These are phyloP conservation scores for Saturnispora saitoi DNA, from an alignment of 805 yeast genomes.

Conservation along the genomic window DNA sequence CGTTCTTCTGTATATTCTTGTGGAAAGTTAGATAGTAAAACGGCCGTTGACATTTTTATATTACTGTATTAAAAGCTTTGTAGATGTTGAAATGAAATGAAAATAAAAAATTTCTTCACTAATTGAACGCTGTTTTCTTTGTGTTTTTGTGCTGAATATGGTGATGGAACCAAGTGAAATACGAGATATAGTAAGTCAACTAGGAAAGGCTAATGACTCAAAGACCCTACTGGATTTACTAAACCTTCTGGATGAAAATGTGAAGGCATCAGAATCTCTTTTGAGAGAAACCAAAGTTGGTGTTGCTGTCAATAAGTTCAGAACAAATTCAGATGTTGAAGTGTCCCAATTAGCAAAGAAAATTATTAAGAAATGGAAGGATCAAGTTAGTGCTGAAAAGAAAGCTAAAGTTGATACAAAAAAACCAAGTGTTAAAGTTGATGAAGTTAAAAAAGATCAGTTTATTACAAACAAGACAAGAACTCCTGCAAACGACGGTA, in stretches of 20 bases:
- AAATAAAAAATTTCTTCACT: background rate
- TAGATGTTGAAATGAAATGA: too few species aligned
- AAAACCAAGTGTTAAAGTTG: background rate
- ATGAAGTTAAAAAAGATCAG: slow-evolving; percentile 8
- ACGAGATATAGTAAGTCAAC: slow-evolving; percentile 53
- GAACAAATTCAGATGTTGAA: slow-evolving; percentile 59
- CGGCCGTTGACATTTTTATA: slow-evolving; percentile 5
- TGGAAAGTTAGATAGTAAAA: slow-evolving; percentile 39
- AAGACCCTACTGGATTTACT: slow-evolving; percentile 60
- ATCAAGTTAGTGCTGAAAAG: slow-evolving; percentile 66
- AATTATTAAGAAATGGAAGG: slow-evolving; percentile 86
- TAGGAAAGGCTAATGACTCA: slow-evolving; percentile 66
- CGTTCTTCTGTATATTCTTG: slow-evolving; percentile 93
- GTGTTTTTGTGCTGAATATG: background rate
- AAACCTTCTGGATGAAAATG: slow-evolving; percentile 55
- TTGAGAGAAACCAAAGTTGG: slow-evolving; percentile 95
- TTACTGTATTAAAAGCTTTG: too few species aligned
- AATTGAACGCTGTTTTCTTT: background rate
- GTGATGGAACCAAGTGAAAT: slow-evolving; percentile 48
- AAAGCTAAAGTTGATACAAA: slow-evolving; percentile 15
- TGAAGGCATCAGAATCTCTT: slow-evolving; percentile 75
- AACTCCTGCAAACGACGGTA: slow-evolving; percentile 74
- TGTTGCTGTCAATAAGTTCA: slow-evolving; percentile 84
- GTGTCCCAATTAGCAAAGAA: slow-evolving; percentile 66
- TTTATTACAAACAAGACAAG: slow-evolving; percentile 42